Conservation (phyloP, 2,329 filamentous ascomycete species). For the Phialemoniopsis sp. region DNA sequence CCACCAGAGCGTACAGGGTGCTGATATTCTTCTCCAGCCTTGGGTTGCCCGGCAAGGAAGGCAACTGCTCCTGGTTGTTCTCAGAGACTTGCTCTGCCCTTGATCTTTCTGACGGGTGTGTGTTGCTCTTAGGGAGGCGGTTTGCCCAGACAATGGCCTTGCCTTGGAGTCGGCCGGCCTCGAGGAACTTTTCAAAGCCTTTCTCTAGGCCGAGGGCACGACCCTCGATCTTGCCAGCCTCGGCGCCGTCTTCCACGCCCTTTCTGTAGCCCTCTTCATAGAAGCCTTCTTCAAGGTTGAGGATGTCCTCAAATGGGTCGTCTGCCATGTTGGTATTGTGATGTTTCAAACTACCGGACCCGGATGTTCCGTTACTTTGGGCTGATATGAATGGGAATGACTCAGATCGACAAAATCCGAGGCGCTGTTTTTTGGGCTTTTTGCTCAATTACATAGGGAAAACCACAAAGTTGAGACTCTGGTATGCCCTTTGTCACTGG, state of each 20-base stretch:
- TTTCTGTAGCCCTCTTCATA: constrained; percentile 78
- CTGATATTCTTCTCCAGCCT: constrained; percentile 74
- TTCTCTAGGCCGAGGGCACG: constrained; percentile 87
- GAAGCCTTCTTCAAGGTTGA: constrained; percentile 63
- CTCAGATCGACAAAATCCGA: no score
- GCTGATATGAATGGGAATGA: no score
- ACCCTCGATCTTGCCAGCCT: constrained; percentile 80
- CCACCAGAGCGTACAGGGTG: constrained; percentile 71
- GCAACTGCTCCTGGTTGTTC: constrained; percentile 16
- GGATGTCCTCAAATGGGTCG: constrained; percentile 53
- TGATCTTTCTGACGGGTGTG: constrained; percentile 5
- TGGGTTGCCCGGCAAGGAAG: constrained; percentile 49
- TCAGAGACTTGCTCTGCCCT: not conserved
- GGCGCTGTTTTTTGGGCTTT: no score
- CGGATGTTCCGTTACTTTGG: no score
- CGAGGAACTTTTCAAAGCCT: constrained; percentile 87
- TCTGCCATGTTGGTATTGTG: constrained; percentile 8
- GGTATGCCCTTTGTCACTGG: no score
- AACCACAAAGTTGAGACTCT: no score
- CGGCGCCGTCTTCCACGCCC: constrained; percentile 70
- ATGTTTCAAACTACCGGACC: no score
- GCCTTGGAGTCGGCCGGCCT: constrained; percentile 74
- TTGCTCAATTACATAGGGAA: no score
- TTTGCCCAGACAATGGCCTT: constrained; percentile 81
- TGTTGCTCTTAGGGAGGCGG: constrained; percentile 41